Evolutionary conservation across 2,329 filamentous ascomycete species (phyloP), one percentile per base, ranked within the genome.

Genomic region (Pestalotiopsis sp.): DNA sequence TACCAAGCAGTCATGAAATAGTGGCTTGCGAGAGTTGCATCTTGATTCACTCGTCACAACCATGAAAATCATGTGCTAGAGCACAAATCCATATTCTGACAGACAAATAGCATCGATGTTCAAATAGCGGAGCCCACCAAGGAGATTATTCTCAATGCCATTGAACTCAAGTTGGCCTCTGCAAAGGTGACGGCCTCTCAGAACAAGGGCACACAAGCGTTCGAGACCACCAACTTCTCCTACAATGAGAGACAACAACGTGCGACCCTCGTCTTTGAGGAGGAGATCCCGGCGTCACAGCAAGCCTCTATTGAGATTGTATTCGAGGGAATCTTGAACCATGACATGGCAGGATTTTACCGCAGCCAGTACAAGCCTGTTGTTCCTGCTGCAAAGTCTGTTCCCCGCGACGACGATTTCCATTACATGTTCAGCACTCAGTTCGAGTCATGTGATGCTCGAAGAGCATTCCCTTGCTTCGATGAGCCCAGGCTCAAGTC

Each of bases 401-500:
- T 97, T 1, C 93, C 94, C 36, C 92, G 87, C 77, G 94, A 91
- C 72, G 85, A 86, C 61, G 86, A 90, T 75, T 89, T 86, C 78
- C 88, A 90, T 79, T 88, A 88, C 78, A 95, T 95, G 93, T 85
- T 97, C 81, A 97, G 93, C 84, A 99, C 96, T 63, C 96, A 99
- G 80, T 99, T 99, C 78, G 96, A 99, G 85, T 92, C 95, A 60
- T 97, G 94, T 77, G 96, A 99, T 82, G 96, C 96, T 70, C 92
- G 96, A 72, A 89, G 95, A 73, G 95, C 96, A 9, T 98, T 99
- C 83, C 96, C 96, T 62, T 99, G 96, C 84, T 98, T 98, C 77
- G 96, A 99, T 78, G 96, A 99, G 83, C 96, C 96, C 57, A 97
- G 97, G 77, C 87, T 98, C 72, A 99, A 99, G 83, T 94, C 96